Evolutionary conservation across 2,329 filamentous ascomycete genomes (phyloP).

Genomic region (Aspergillus latus): DNA sequence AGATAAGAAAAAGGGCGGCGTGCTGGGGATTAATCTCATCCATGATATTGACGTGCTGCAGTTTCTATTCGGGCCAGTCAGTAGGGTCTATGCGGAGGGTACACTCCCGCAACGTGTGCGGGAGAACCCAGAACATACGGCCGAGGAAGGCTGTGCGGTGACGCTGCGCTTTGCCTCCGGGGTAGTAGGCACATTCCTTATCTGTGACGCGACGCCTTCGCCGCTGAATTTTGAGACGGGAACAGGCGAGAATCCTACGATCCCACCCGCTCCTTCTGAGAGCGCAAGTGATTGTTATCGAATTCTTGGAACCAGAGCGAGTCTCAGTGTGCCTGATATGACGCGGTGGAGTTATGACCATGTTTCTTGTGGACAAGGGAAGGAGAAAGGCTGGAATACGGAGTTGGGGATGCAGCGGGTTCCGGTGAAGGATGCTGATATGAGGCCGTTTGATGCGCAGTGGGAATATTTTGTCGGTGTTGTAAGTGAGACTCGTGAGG

Average conservation of each 20-base stretch:
- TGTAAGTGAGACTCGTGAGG: slow-evolving; percentile 37
- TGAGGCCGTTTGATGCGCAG: slow-evolving; percentile 54
- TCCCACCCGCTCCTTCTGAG: slow-evolving; percentile 41
- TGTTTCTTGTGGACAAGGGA: slow-evolving; percentile 5
- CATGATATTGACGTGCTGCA: slow-evolving; percentile 62
- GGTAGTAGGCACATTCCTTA: slow-evolving; percentile 57
- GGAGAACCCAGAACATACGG: slow-evolving; percentile 36
- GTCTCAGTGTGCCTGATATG: slow-evolving; percentile 57
- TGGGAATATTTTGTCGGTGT: slow-evolving; percentile 54
- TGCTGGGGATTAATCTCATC: slow-evolving; percentile 60
- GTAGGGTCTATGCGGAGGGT: slow-evolving; percentile 52
- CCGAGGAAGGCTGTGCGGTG: slow-evolving; percentile 59
- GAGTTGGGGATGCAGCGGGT: slow-evolving; percentile 37
- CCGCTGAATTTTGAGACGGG: slow-evolving; percentile 58
- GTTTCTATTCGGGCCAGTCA: slow-evolving; percentile 56
- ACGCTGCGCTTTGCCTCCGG: slow-evolving; percentile 55
- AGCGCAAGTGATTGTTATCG: slow-evolving; percentile 51
- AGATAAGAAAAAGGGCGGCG: slow-evolving; percentile 48
- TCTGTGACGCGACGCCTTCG: slow-evolving; percentile 54
- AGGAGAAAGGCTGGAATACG: slow-evolving; percentile 46
- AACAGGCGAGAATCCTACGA: slow-evolving; percentile 59
- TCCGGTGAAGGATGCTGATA: slow-evolving; percentile 23
- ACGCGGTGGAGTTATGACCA: slow-evolving; percentile 48
- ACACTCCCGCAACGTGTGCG: slow-evolving; percentile 43
- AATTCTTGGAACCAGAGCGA: slow-evolving; percentile 55